Percentiles rank a stretch among this genome's conserved stretches.
These are phyloP conservation scores for Adansonia madagascariensis DNA, from an alignment of 441 rosid genomes.

Conservation along the genomic window DNA sequence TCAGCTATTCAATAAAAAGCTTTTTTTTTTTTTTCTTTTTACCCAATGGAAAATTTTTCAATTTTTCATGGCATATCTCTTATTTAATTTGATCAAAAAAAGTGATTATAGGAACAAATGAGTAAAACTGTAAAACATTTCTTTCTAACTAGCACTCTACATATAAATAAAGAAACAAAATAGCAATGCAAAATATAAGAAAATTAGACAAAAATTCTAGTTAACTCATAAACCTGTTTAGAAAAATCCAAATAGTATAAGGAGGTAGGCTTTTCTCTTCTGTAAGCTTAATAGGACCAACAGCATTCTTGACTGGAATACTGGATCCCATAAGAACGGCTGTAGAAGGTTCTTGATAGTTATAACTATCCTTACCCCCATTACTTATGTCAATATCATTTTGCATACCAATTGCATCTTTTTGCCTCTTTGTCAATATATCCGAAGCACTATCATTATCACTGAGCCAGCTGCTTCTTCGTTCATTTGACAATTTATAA, in stretches of 20 bases:
- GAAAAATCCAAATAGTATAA: constrained; percentile 94
- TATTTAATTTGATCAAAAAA: too few relatives aligned
- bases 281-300: constrained; percentile 76
- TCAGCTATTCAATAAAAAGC: too few relatives aligned
- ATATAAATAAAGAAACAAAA: not conserved
- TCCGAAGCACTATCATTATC: constrained; percentile 44
- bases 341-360: constrained; percentile 62
- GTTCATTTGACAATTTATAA: constrained; percentile 55
- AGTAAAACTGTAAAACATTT: not conserved
- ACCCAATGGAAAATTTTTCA: too few relatives aligned
- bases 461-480: constrained; percentile 48
- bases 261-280: constrained; percentile 85
- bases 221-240: constrained; percentile 74
- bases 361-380: constrained; percentile 56
- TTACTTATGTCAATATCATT: constrained; percentile 55
- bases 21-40: too few relatives aligned
- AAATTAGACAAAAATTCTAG: constrained; percentile 15
- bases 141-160: not conserved
- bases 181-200: constrained; percentile 2
- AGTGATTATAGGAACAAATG: not conserved
- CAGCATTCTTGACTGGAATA: constrained; percentile 74
- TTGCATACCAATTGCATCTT: constrained; percentile 66
- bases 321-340: constrained; percentile 76
- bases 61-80: not conserved
- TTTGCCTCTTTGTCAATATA: constrained; percentile 79